Evolutionary conservation across 768 basidiomycete species (phyloP), one percentile per base, ranked within the genome.

Genomic region (Lentinula detonsa): DNA sequence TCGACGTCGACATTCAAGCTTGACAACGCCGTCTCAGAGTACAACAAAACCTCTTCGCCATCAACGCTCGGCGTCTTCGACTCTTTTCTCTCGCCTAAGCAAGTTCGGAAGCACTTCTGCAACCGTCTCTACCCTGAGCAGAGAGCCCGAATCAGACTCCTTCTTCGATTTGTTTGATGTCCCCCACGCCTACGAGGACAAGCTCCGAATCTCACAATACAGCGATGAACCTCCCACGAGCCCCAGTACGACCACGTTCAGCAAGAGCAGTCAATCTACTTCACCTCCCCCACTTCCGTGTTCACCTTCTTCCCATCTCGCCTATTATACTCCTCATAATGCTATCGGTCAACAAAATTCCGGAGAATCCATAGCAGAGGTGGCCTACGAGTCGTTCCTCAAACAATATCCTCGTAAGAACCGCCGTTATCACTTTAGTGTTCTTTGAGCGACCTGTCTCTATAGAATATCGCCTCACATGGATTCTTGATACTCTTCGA

Each of bases 401-500:
- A 57, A 40, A 33, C 53, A 50, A 18, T 70, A 65, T 51, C 69
- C 69, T 18, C 67, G 69, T 68, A 54, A 33, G 67, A 59, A 28
- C 23, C 0, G 5, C 11, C 34, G 21, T 53, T 61, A 64, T 52
- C 76, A 75, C 75, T 40, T 13, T 1, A 64, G 48, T 67, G 59
- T 48, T 13, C 34, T 51, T 35, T 37, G 6, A 4, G 11, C 15
- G 53, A 45, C 43, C 37, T 39, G 37, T 57, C 21, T 8, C 56
- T 45, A 59, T 75, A 71, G 86, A 88, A 70, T 91, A 88, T 65
- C 78, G 79, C 52, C 75, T 76, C 15, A 90, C 88, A 6, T 87
- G 87, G 85, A 86, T 86, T 60, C 69, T 91, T 59, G 89, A 91
- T 66, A 78, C 82, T 0, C 78, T 90, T 15, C 83, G 88, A 52